Percentiles rank a stretch among this genome's conserved stretches.
phyloP scores from a whole-genome alignment of 2,329 filamentous ascomycete species.

The Didymella pinodella region DNA sequence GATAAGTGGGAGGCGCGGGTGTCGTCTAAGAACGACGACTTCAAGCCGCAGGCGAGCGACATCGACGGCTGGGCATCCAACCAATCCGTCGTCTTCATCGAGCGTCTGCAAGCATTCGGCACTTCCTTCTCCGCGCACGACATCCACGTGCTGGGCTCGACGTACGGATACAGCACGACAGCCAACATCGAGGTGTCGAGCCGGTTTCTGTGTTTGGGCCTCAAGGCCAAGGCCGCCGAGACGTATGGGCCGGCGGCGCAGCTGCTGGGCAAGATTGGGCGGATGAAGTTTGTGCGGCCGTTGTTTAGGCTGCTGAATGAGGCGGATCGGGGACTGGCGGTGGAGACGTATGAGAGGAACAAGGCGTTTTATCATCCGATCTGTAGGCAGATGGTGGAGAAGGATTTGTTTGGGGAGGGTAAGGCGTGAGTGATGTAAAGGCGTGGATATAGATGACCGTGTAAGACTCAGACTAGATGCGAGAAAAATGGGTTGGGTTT shows the following conservation, averaged over 20 bases:
- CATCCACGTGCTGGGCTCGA: constrained; percentile 74
- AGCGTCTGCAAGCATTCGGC: constrained; percentile 74
- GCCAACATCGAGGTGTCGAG: constrained; percentile 86
- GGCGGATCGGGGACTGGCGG: constrained; percentile 75
- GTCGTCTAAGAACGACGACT: constrained; percentile 36
- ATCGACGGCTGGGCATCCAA: constrained; percentile 80
- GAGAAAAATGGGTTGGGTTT: too few relatives aligned
- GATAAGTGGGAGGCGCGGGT: constrained; percentile 75
- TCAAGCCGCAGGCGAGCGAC: constrained; percentile 72
- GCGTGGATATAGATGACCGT: too few relatives aligned
- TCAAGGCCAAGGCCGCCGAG: constrained; percentile 74
- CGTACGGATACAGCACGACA: constrained; percentile 74
- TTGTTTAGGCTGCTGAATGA: constrained; percentile 79
- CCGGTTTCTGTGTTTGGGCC: constrained; percentile 80
- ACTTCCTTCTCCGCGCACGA: constrained; percentile 69
- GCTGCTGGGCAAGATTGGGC: constrained; percentile 80
- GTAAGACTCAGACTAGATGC: too few relatives aligned
- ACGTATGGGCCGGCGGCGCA: constrained; percentile 76
- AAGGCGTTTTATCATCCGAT: constrained; percentile 96
- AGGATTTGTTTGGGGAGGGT: constrained; percentile 70
- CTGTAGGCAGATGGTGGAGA: constrained; percentile 80
- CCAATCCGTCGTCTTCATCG: constrained; percentile 90
- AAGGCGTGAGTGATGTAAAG: constrained; percentile 16
- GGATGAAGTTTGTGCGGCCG: constrained; percentile 97
- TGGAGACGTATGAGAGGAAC: constrained; percentile 85